Conservation (phyloP, 805 yeast species). For the Debaryomyces maramus region DNA sequence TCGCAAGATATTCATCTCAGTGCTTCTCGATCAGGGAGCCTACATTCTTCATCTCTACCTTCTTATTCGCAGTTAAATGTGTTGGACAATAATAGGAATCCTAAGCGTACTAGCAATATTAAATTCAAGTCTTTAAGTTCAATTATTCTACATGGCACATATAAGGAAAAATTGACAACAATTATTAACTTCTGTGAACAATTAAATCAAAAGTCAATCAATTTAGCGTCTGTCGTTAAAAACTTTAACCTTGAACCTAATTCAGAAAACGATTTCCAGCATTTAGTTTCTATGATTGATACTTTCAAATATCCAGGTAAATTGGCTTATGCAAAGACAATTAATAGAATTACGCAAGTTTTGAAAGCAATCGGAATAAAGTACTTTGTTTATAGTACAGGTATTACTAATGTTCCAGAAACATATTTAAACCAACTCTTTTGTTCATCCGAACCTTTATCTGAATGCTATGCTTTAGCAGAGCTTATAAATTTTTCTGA, state of each 20-base stretch:
- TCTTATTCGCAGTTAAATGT: conserved; percentile 9
- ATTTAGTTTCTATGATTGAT: conserved; percentile 12
- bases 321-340: conserved; percentile 12
- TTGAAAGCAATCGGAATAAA: conserved; percentile 15
- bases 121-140: conserved; percentile 19
- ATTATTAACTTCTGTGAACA: conserved; percentile 20
- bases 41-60: conserved; percentile 17
- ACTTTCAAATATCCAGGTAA: conserved; percentile 18
- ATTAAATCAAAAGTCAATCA: conserved; percentile 10
- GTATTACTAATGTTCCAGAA: conserved; percentile 17
- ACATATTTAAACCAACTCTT: conserved; percentile 9
- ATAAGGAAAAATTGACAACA: conserved; percentile 27
- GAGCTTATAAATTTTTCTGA: conserved; percentile 3
- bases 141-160: conserved; percentile 26
- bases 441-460: conserved; percentile 6
- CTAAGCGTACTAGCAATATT: background rate
- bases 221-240: conserved; percentile 8
- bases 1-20: conserved; percentile 24
- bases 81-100: conserved; percentile 3
- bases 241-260: conserved; percentile 3
- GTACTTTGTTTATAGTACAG: conserved; percentile 14
- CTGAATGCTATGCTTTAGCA: conserved; percentile 4
- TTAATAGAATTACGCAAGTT: conserved; percentile 14
- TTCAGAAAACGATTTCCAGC: conserved; percentile 8
- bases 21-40: conserved; percentile 22